Conservation (phyloP, 2,329 filamentous ascomycete species). For the Myriosclerotinia curreyana region DNA sequence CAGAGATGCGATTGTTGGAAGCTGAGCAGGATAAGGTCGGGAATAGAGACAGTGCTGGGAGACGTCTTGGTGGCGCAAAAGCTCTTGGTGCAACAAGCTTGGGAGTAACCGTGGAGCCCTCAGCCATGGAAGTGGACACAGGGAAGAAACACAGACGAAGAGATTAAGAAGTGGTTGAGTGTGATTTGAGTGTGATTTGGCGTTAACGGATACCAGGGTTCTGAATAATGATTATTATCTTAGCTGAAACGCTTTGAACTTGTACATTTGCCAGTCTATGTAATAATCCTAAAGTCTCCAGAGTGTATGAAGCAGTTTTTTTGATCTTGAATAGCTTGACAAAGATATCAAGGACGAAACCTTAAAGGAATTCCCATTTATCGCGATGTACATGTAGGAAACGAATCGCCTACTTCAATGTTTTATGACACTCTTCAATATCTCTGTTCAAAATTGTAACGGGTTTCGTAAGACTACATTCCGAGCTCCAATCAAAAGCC, state of each 20-base stretch:
- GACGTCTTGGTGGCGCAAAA: slow-evolving; percentile 35
- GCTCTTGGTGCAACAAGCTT: slow-evolving; percentile 38
- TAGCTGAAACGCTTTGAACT: not conserved
- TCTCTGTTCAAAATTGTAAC: no score
- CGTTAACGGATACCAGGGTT: slow-evolving; percentile 22
- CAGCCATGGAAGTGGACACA: slow-evolving; percentile 22
- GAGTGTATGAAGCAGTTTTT: not conserved
- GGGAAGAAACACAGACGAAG: slow-evolving; percentile 18
- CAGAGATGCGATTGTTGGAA: slow-evolving; percentile 59
- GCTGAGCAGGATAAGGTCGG: slow-evolving; percentile 48
- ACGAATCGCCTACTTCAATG: no score
- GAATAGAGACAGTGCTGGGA: slow-evolving; percentile 45
- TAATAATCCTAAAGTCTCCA: not conserved
- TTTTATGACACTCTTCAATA: no score
- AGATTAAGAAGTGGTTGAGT: slow-evolving; percentile 12
- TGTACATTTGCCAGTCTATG: not conserved
- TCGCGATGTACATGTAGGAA: no score
- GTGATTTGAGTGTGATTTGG: not conserved
- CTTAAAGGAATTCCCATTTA: no score
- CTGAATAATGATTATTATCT: slow-evolving; percentile 18
- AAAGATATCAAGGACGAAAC: not conserved
- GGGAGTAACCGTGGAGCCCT: slow-evolving; percentile 33
- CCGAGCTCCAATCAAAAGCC: no score
- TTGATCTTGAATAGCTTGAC: not conserved
- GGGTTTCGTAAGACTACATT: no score